These are phyloP conservation scores for Plasmodium vinckei DNA, from an alignment of 169 alveolate genomes.

Conservation along the genomic window DNA sequence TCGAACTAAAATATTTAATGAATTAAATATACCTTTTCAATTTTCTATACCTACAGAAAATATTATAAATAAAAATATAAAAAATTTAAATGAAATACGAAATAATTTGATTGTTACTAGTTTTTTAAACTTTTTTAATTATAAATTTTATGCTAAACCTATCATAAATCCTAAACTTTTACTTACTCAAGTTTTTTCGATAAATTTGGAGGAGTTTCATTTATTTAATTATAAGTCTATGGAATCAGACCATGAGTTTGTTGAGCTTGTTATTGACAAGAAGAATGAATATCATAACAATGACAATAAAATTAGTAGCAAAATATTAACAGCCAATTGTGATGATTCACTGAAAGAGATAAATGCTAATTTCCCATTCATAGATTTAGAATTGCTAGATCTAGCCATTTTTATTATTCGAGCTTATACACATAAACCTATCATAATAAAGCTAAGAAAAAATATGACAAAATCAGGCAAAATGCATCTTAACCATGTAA, in stretches of 20 bases:
- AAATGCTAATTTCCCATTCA: neutral
- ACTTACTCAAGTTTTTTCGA: neutral
- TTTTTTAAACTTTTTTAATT: conserved; percentile 25
- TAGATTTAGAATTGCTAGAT: neutral
- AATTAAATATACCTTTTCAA: conserved; percentile 24
- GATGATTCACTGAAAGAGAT: neutral
- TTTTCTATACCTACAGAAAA: conserved; percentile 37
- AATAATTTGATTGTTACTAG: conserved; percentile 33
- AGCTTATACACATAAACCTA: conserved; percentile 26
- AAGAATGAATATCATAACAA: no score
- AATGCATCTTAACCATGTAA: neutral
- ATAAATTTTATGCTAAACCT: conserved; percentile 23
- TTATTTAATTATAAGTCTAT: conserved; percentile 6
- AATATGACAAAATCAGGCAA: neutral
- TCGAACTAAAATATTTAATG: conserved; percentile 10
- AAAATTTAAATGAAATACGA: conserved; percentile 6
- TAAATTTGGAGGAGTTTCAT: neutral
- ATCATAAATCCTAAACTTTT: neutral
- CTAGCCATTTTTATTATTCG: conserved; percentile 48
- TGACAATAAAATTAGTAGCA: neutral
- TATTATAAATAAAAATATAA: conserved; percentile 6
- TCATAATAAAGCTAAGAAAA: conserved; percentile 2
- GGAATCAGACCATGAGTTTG: conserved; percentile 7
- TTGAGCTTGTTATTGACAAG: conserved; percentile 2
- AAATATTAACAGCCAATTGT: neutral